Conservation (phyloP, 108 stramenopile genomes). For the Parmales sp. region DNA sequence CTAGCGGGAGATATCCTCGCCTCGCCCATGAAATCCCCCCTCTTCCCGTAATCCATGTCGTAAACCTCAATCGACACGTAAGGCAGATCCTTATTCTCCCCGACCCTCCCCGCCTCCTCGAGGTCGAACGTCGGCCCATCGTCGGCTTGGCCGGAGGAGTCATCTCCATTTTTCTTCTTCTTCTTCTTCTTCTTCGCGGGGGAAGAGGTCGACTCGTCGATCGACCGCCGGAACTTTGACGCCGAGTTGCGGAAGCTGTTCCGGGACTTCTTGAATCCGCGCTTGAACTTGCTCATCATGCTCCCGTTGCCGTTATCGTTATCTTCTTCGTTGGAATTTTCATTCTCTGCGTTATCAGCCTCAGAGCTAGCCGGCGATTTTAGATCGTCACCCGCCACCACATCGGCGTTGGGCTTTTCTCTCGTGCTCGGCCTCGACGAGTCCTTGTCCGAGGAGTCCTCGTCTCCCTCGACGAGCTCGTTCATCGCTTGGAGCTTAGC, state of each 20-base stretch:
- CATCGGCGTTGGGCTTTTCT: background rate
- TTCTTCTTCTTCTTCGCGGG: background rate
- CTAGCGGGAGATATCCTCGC: background rate
- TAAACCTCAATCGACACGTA: background rate
- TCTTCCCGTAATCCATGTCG: constrained; percentile 1
- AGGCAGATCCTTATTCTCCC: background rate
- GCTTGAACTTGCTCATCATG: background rate
- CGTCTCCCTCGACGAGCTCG: background rate
- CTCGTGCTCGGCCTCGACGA: background rate
- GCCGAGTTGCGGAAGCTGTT: too few relatives aligned
- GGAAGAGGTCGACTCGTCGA: background rate
- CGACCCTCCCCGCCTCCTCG: background rate
- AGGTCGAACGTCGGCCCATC: background rate
- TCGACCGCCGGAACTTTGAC: too few relatives aligned
- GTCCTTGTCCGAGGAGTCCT: background rate
- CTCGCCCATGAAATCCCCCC: background rate
- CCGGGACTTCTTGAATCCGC: too few relatives aligned
- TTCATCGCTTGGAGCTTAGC: too few relatives aligned
- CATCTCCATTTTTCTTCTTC: background rate
- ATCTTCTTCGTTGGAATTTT: constrained; percentile 1
- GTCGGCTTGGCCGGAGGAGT: too few relatives aligned
- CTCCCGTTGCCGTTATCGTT: background rate
- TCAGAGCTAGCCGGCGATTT: too few relatives aligned
- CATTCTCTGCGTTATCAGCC: too few relatives aligned
- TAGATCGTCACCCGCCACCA: background rate